phyloP scores from a whole-genome alignment of 352 stramenopile genomes.

The Phytopythium montanum region DNA sequence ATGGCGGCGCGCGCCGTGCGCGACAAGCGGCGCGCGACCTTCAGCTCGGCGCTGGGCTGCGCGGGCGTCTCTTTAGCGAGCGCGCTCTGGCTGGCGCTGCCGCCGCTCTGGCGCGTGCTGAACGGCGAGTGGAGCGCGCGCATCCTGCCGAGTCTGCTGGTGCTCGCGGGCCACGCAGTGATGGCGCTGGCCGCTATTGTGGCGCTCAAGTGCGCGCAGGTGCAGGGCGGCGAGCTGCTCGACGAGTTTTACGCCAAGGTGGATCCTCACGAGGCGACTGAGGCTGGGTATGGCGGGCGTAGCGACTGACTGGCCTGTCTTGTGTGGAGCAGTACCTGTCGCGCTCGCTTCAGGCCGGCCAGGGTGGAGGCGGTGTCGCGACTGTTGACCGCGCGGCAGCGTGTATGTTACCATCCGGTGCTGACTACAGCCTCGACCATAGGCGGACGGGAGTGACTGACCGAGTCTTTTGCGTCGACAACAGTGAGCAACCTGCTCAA shows the following conservation, averaged over 20 bases:
- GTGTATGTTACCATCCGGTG: constrained; percentile 17
- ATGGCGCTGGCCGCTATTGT: constrained; percentile 54
- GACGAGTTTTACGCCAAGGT: constrained; percentile 61
- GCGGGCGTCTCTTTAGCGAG: constrained; percentile 29
- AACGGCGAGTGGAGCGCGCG: constrained; percentile 68
- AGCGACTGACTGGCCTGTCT: too few species aligned
- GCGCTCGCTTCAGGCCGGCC: background rate
- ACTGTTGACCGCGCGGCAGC: constrained; percentile 29
- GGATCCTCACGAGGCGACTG: background rate
- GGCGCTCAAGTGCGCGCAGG: constrained; percentile 57
- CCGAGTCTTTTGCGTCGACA: background rate
- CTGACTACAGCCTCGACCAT: background rate
- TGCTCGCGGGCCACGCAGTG: constrained; percentile 41
- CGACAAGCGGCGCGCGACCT: constrained; percentile 55
- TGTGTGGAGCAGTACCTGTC: constrained; percentile 38
- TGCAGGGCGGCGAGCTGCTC: constrained; percentile 58
- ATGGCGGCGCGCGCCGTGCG: constrained; percentile 67
- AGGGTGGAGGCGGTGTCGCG: constrained; percentile 8
- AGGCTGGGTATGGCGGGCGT: background rate
- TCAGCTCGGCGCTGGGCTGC: constrained; percentile 55
- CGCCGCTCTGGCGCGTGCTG: constrained; percentile 63
- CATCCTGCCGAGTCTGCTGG: constrained; percentile 50
- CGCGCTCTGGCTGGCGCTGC: constrained; percentile 48
- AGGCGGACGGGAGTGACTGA: background rate
- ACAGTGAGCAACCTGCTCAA: constrained; percentile 64